These are phyloP conservation scores for Fusarium praegraminearum DNA, from an alignment of 2,329 filamentous ascomycete genomes.

Conservation along the genomic window DNA sequence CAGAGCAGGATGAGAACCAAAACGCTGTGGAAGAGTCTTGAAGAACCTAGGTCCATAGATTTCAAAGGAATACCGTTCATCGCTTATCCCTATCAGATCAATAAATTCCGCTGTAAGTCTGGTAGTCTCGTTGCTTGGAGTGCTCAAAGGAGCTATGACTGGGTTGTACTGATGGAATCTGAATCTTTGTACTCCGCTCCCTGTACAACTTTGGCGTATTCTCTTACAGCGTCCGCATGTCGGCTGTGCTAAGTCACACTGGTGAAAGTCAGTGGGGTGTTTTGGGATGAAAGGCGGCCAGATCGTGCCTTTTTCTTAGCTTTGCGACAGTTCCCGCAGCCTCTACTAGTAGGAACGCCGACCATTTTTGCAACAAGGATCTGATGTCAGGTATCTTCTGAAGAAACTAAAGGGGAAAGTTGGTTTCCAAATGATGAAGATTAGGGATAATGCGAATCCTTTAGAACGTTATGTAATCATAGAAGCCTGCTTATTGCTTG, in stretches of 20 bases:
- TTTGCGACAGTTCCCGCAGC: constrained; percentile 18
- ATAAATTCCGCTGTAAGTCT: not conserved
- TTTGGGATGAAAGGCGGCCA: fast-evolving
- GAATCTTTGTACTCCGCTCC: constrained; percentile 11
- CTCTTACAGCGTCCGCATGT: constrained; percentile 21
- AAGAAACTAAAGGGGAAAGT: not conserved
- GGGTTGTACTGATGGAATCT: constrained; percentile 26
- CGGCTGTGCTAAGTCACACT: constrained; percentile 28
- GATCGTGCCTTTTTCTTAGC: constrained; percentile 23
- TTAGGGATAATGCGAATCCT: not conserved
- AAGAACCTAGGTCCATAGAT: constrained; percentile 16
- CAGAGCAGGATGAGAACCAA: constrained; percentile 12
- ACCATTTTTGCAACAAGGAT: constrained; percentile 4
- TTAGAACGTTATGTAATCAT: not conserved
- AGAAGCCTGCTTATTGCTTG: not conserved
- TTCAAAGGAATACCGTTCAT: constrained; percentile 18
- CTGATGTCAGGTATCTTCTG: not conserved
- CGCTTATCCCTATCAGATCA: constrained; percentile 19
- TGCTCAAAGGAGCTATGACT: not conserved
- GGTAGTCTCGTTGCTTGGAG: constrained; percentile 3
- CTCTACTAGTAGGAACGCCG: constrained; percentile 23
- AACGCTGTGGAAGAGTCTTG: constrained; percentile 7
- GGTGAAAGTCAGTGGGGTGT: not conserved
- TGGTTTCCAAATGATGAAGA: not conserved
- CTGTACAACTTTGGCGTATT: not conserved